Conservation (phyloP, 106 monocot genomes). For the Dendrobium huoshanense region DNA sequence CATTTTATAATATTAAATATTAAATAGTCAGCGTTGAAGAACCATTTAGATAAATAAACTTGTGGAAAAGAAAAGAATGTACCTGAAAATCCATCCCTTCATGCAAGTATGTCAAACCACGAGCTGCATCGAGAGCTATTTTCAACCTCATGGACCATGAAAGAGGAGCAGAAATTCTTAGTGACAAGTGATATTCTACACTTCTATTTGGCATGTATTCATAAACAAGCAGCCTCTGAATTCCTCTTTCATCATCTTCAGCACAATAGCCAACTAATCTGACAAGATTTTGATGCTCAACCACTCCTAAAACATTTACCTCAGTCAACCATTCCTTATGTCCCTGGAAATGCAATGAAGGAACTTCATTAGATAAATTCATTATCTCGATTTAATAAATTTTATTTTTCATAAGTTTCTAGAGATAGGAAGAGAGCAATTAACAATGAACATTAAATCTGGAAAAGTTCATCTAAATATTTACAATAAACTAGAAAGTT, state of each 20-base stretch:
- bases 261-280: slow-evolving; percentile 69
- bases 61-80: not conserved
- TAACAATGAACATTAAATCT: not conserved
- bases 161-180: slow-evolving; percentile 25
- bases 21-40: not conserved
- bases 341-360: slow-evolving; percentile 27
- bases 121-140: slow-evolving; percentile 68
- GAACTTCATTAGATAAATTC: not conserved
- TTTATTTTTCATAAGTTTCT: not conserved
- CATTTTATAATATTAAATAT: not conserved
- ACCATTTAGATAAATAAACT: not conserved
- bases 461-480: not conserved
- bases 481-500: not conserved
- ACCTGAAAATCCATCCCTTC: slow-evolving; percentile 73
- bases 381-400: not conserved
- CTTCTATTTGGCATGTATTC: slow-evolving; percentile 74
- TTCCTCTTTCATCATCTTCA: slow-evolving; percentile 74
- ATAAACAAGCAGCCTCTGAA: slow-evolving; percentile 66
- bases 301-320: slow-evolving; percentile 65
- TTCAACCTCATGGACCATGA: slow-evolving; percentile 50
- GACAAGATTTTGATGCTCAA: slow-evolving; percentile 72
- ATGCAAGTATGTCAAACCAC: slow-evolving; percentile 56
- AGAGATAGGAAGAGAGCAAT: not conserved
- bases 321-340: slow-evolving; percentile 83
- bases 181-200: slow-evolving; percentile 48